Base-by-base conservation (phyloP, 2,329 filamentous ascomycete genomes). In the Dendrostoma leiphaemia region DNA sequence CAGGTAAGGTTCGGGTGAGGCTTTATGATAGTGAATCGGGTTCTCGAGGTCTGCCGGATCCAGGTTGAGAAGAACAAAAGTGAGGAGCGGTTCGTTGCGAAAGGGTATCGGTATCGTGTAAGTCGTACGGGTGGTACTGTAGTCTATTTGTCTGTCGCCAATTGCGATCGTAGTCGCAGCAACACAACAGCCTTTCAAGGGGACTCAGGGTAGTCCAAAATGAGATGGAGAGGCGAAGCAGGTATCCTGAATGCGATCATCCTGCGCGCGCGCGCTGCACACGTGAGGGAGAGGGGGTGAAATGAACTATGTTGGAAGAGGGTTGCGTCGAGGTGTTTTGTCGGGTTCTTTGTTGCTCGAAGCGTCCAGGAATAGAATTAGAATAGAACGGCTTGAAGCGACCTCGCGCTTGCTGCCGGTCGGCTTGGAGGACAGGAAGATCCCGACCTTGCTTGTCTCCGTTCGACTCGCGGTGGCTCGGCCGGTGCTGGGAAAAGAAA, bases 261-360 rank as follows among this genome's bases (percentile, higher is more conserved):
- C 48, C 48, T 55, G 56, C 48, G 56, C 48, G 26, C 28, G 51
- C 55, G 51, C 55, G 51, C 51, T 54, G 55, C 56, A 56, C 45
- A 29, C 45, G 21, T 29, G 28, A 26, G 40, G 19, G 10, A 43
- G 24, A 52, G 19, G 24, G 17, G 40, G 37, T 7, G 43, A 45
- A 28, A 31, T 6, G 41, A 19, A 21, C 28, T n/a, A n/a, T n/a
- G n/a, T 15, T 26, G 9, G 28, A 31, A 21, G 46, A 38, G 23
- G 26, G 21, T 9, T 10, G 17, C 28, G 46, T 15, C 46, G 46
- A 40, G 46, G 24, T 44, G 43, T 32, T 46, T 56, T 40, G 41
- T 41, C 19, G 35, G 37, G 41, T 43, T 37, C 48, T 51, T 51
- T 44, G 40, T 45, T 35, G n/a, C 28, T 37, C 21, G 9, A 32